These are phyloP conservation scores for Colletotrichum musicola DNA, from an alignment of 2,329 filamentous ascomycete genomes.

Conservation along the genomic window DNA sequence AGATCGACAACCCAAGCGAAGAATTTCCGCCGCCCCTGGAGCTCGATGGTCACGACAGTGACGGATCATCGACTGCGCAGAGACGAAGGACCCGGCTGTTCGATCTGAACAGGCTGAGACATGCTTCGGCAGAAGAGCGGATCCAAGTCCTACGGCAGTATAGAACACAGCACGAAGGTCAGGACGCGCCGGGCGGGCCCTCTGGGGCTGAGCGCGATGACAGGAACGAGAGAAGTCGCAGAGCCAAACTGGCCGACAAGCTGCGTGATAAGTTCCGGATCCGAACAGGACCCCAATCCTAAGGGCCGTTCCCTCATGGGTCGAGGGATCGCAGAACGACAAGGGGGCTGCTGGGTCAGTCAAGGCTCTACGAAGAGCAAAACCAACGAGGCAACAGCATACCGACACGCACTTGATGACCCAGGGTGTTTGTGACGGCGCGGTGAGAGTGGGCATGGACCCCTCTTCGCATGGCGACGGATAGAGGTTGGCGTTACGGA, in stretches of 20 bases:
- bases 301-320: not conserved
- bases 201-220: slow-evolving; percentile 48
- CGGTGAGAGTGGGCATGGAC: slow-evolving; percentile 1
- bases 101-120: slow-evolving; percentile 68
- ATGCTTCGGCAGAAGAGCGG: slow-evolving; percentile 72
- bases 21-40: slow-evolving; percentile 57
- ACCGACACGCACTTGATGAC: slow-evolving; percentile 6
- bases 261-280: slow-evolving; percentile 67
- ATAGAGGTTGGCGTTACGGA: slow-evolving; percentile 28
- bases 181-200: not conserved
- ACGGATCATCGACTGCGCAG: slow-evolving; percentile 49
- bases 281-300: slow-evolving; percentile 58
- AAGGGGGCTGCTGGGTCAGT: not conserved
- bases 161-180: slow-evolving; percentile 54
- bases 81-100: slow-evolving; percentile 65
- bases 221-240: slow-evolving; percentile 52
- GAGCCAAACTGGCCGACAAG: slow-evolving; percentile 60
- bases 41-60: slow-evolving; percentile 52
- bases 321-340: not conserved
- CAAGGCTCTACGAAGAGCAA: not conserved
- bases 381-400: slow-evolving; percentile 7
- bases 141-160: slow-evolving; percentile 69
- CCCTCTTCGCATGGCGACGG: slow-evolving; percentile 13
- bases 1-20: slow-evolving; percentile 44
- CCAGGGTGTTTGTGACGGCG: not conserved